Percentiles rank a stretch among this genome's conserved stretches.
Conservation (phyloP, 148 eudicot genomes). For the Nepenthes gracilis region DNA sequence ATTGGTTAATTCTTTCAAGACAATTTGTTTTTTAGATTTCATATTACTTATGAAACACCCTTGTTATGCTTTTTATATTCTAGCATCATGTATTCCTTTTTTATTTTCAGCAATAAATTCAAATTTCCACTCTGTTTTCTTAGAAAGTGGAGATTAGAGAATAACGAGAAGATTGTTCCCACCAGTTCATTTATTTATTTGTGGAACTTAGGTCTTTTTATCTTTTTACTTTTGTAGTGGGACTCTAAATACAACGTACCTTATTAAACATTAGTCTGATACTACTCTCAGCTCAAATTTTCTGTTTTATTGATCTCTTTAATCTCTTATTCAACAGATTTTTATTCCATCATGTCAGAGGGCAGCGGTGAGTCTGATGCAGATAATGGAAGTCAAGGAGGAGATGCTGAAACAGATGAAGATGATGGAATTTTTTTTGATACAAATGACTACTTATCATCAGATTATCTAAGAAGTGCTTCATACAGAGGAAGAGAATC, state of each 20-base stretch:
- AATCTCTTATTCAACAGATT: slow-evolving; percentile 36
- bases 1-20: too few relatives aligned
- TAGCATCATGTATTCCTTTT: neutral
- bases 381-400: slow-evolving; percentile 81
- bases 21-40: too few relatives aligned
- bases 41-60: too few relatives aligned
- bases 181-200: too few relatives aligned
- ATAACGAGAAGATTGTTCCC: too few relatives aligned
- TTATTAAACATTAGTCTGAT: too few relatives aligned
- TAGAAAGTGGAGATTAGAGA: too few relatives aligned
- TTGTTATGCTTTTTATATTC: neutral
- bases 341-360: slow-evolving; percentile 91
- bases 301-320: neutral
- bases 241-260: too few relatives aligned
- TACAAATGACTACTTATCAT: slow-evolving; percentile 73
- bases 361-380: slow-evolving; percentile 84
- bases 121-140: too few relatives aligned
- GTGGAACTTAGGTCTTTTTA: too few relatives aligned
- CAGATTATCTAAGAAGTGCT: slow-evolving; percentile 78
- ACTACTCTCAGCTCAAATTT: too few relatives aligned
- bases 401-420: slow-evolving; percentile 69
- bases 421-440: slow-evolving; percentile 73
- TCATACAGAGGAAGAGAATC: slow-evolving; percentile 74
- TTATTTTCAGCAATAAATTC: neutral
- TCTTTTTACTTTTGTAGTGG: too few relatives aligned